Evolutionary conservation across 2,329 filamentous ascomycete species (phyloP).

Genomic region (Nothophaeocryptopus gaeumannii): DNA sequence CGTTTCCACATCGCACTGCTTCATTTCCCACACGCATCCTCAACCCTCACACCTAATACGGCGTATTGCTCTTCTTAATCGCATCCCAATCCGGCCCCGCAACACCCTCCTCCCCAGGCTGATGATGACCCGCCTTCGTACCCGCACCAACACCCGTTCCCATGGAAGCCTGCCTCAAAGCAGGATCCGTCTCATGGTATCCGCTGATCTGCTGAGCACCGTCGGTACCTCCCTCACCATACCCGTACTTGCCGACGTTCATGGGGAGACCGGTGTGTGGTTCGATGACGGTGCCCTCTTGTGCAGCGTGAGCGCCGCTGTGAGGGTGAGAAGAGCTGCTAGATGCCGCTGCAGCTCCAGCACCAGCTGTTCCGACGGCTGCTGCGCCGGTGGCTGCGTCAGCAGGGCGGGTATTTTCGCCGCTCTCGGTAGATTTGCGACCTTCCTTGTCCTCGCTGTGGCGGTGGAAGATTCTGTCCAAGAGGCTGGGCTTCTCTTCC

Average conservation of each 20-base stretch:
- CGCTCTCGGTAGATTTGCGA: slow-evolving; percentile 3
- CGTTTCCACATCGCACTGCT: too few species aligned
- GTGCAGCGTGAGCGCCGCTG: not conserved
- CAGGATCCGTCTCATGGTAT: slow-evolving; percentile 19
- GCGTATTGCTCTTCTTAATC: slow-evolving; percentile 12
- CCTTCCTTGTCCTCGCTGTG: slow-evolving; percentile 23
- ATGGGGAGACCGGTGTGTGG: slow-evolving; percentile 42
- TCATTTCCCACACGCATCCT: too few species aligned
- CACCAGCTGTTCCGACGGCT: not conserved
- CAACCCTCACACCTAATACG: not conserved
- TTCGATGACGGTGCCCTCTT: slow-evolving; percentile 34
- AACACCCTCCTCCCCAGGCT: slow-evolving; percentile 6
- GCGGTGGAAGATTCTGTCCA: slow-evolving; percentile 31
- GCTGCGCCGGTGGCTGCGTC: not conserved
- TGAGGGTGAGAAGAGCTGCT: not conserved
- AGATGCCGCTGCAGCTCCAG: not conserved
- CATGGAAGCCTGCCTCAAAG: not conserved
- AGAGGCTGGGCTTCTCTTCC: slow-evolving; percentile 33
- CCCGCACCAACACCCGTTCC: not conserved
- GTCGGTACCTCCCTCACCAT: slow-evolving; percentile 39
- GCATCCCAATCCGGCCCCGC: slow-evolving; percentile 18
- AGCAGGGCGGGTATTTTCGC: too few species aligned
- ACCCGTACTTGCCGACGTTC: slow-evolving; percentile 41
- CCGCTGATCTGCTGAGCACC: slow-evolving; percentile 32
- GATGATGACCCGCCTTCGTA: not conserved